These are phyloP conservation scores for Hamigera avellanea DNA, from an alignment of 495 filamentous ascomycete species.

Conservation along the genomic window DNA sequence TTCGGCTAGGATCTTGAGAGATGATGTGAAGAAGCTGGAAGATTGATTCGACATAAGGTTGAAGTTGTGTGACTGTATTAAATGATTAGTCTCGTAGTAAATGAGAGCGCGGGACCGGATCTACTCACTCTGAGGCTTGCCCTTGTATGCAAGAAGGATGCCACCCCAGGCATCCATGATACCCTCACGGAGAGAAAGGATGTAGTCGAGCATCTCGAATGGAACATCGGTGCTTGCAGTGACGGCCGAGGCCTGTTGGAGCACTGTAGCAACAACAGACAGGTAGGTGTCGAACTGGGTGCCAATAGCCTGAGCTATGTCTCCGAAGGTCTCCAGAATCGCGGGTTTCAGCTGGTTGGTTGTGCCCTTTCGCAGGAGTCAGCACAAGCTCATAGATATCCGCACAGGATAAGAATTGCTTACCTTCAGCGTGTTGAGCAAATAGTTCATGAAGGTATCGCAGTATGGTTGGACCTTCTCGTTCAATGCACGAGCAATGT, in stretches of 20 bases:
- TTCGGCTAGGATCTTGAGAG: conserved; percentile 70
- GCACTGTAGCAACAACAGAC: conserved; percentile 78
- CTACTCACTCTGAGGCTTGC: conserved; percentile 38
- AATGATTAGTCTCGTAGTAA: conserved; percentile 18
- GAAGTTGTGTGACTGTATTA: conserved; percentile 49
- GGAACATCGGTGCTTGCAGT: conserved; percentile 55
- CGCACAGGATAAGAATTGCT: conserved; percentile 15
- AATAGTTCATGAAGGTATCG: conserved; percentile 93
- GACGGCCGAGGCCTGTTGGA: conserved; percentile 83
- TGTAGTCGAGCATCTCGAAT: conserved; percentile 91
- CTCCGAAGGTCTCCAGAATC: conserved; percentile 94
- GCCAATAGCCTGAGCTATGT: conserved; percentile 92
- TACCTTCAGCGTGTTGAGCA: conserved; percentile 81
- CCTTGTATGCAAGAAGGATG: conserved; percentile 85
- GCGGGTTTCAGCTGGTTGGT: conserved; percentile 97
- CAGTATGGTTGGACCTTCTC: conserved; percentile 86
- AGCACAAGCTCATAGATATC: too few relatives aligned
- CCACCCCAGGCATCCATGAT: conserved; percentile 99
- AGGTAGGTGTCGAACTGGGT: conserved; percentile 89
- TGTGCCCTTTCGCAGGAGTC: conserved; percentile 25
- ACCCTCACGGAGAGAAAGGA: conserved; percentile 86
- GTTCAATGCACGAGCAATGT: conserved; percentile 84
- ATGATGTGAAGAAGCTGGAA: conserved; percentile 81
- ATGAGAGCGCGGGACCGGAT: not conserved
- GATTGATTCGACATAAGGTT: conserved; percentile 72